Percentiles rank a stretch among this genome's conserved stretches.
Evolutionary conservation across 306 rosid species (phyloP).

Genomic region (Vigna unguiculata): DNA sequence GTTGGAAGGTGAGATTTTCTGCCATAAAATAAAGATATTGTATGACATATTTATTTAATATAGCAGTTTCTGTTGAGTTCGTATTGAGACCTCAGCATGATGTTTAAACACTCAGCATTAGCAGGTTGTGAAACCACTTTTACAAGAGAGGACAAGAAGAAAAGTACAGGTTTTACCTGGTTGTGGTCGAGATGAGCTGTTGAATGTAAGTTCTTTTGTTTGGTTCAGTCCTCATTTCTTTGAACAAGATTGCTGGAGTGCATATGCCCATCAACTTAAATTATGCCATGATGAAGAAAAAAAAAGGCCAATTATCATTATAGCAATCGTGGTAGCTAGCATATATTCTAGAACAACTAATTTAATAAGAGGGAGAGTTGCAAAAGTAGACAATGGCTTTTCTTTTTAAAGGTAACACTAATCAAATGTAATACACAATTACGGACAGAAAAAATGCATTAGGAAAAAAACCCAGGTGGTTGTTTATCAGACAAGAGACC

Average conservation of each 20-base stretch:
- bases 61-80: slow-evolving; percentile 16
- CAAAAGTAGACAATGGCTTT: slow-evolving; percentile 6
- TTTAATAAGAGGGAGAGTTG: slow-evolving; percentile 17
- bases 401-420: slow-evolving; percentile 1
- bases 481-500: slow-evolving; percentile 7
- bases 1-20: slow-evolving; percentile 84
- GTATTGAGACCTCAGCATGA: slow-evolving; percentile 34
- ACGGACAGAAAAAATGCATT: not conserved
- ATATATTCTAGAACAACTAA: slow-evolving; percentile 1
- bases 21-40: slow-evolving; percentile 1
- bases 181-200: slow-evolving; percentile 83
- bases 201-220: slow-evolving; percentile 59
- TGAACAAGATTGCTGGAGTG: slow-evolving; percentile 13
- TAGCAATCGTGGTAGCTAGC: not conserved
- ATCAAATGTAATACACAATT: slow-evolving; percentile 3
- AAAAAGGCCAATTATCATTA: not conserved
- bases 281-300: slow-evolving; percentile 15
- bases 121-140: slow-evolving; percentile 97
- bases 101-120: slow-evolving; percentile 41
- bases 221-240: slow-evolving; percentile 11
- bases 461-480: not conserved
- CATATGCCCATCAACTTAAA: not conserved
- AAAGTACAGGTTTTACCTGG: slow-evolving; percentile 92
- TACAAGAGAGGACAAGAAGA: slow-evolving; percentile 92
- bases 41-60: slow-evolving; percentile 29